Conservation (phyloP, 805 yeast genomes). For the Starmerella asiatica region DNA sequence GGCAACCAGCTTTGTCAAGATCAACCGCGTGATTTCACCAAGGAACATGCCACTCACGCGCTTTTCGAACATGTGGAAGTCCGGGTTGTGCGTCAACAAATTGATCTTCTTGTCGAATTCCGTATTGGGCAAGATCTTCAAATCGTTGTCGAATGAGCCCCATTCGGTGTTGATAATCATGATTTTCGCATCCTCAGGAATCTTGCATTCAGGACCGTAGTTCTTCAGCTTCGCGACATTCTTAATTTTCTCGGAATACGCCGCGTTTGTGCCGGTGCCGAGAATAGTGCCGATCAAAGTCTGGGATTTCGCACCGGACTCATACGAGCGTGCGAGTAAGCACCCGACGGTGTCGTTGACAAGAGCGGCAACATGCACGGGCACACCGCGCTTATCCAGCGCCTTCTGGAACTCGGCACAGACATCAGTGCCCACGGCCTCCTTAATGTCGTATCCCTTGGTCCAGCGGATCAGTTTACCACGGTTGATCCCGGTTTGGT, state of each 20-base stretch:
- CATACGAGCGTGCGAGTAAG: slow-evolving; percentile 71
- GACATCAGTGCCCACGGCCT: slow-evolving; percentile 74
- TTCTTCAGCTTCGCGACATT: slow-evolving; percentile 45
- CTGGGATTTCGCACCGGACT: slow-evolving; percentile 51
- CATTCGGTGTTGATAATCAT: slow-evolving; percentile 95
- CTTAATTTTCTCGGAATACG: slow-evolving; percentile 66
- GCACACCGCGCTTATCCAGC: slow-evolving; percentile 43
- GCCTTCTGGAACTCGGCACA: slow-evolving; percentile 59
- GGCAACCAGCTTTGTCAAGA: slow-evolving; percentile 49
- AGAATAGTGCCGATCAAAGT: slow-evolving; percentile 82
- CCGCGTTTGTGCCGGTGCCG: slow-evolving; percentile 98
- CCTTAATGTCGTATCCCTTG: slow-evolving; percentile 79
- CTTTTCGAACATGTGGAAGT: slow-evolving; percentile 85
- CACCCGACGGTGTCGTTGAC: slow-evolving; percentile 97
- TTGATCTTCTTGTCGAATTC: slow-evolving; percentile 65
- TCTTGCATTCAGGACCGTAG: slow-evolving; percentile 35
- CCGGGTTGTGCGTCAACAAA: slow-evolving; percentile 60
- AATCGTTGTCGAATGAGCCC: slow-evolving; percentile 90
- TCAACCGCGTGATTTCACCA: slow-evolving; percentile 75
- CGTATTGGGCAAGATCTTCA: slow-evolving; percentile 62
- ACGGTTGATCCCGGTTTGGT: slow-evolving; percentile 63
- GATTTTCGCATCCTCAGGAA: slow-evolving; percentile 27
- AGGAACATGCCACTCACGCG: slow-evolving; percentile 84
- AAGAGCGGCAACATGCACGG: slow-evolving; percentile 60
- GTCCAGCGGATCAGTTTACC: slow-evolving; percentile 92